Evolutionary conservation across 1,284 basidiomycete species (phyloP).

Genomic region (Sporisorium sorghi): DNA sequence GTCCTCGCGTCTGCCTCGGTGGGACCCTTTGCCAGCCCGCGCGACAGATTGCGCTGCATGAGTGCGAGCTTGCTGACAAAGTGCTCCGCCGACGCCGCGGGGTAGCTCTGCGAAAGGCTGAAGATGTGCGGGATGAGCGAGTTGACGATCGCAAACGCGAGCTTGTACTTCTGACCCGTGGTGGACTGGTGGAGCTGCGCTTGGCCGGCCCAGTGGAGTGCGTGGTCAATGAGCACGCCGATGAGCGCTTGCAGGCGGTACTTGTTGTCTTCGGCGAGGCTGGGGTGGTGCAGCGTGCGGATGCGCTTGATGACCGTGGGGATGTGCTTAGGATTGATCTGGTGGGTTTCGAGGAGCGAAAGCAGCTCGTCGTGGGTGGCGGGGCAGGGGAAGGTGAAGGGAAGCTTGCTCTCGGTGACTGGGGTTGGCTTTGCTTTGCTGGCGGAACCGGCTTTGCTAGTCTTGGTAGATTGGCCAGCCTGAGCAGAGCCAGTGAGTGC

Average conservation of each 20-base stretch:
- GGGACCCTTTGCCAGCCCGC: slow-evolving; percentile 82
- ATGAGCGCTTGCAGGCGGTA: slow-evolving; percentile 77
- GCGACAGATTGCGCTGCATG: slow-evolving; percentile 94
- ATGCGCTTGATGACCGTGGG: slow-evolving; percentile 90
- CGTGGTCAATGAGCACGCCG: slow-evolving; percentile 89
- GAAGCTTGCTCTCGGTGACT: slow-evolving; percentile 71
- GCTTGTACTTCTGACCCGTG: slow-evolving; percentile 71
- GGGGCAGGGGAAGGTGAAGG: slow-evolving; percentile 92
- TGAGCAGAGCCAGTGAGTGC: slow-evolving; percentile 32
- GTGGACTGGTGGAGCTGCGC: slow-evolving; percentile 28
- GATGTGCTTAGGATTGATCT: slow-evolving; percentile 73
- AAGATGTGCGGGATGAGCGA: slow-evolving; percentile 84
- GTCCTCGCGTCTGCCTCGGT: slow-evolving; percentile 78
- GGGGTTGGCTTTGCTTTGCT: slow-evolving; percentile 9
- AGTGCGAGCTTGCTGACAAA: slow-evolving; percentile 85
- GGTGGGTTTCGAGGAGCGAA: slow-evolving; percentile 79
- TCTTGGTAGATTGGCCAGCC: slow-evolving; percentile 14
- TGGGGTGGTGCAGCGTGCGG: slow-evolving; percentile 88
- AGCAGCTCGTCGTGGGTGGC: slow-evolving; percentile 87
- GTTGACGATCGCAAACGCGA: slow-evolving; percentile 76
- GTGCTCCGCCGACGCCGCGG: slow-evolving; percentile 80
- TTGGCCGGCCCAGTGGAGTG: slow-evolving; percentile 74
- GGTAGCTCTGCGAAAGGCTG: slow-evolving; percentile 83
- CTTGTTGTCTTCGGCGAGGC: slow-evolving; percentile 89
- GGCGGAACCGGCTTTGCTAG: slow-evolving; percentile 10